Base-by-base conservation (phyloP, 2,329 filamentous ascomycete species). In the Diaporthe eres region DNA sequence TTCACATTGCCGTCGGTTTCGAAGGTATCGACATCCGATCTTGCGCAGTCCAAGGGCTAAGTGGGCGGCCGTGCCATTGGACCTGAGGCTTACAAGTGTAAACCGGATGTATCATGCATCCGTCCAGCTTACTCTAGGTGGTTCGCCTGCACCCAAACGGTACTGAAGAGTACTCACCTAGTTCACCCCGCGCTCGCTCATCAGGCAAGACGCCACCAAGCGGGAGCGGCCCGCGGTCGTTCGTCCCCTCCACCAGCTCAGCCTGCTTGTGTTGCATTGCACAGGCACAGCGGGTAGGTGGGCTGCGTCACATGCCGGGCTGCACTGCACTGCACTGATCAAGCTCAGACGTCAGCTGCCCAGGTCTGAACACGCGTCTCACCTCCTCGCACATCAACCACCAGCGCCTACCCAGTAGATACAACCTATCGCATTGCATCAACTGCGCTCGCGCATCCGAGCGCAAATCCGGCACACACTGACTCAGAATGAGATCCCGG, bases 161-260 rank as follows among this genome's bases (percentile, higher is more conserved):
- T 51, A 42, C 49, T 49, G 47, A 12, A 39, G 31, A 42, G 31
- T 51, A 68, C 19, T 37, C 28, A 7, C 17, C 19, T 28, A 68
- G 25, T 8, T 37, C 63, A 28, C 63, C 63, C 63, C 63, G 63
- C 63, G 31, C 25, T 25, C 22, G 31, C 63, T 28, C 47, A 25
- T 39, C 47, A 68, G 31, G 47, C 63, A 13, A 53, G 39, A 68
- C 65, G 65, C 65, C 65, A 68, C 65, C 47, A 53, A 47, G 65
- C 65, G 65, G 65, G 65, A 70, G 65, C 65, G 65, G 65, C 65
- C 65, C 65, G 65, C 65, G 34, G 49, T 70, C 65, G 65, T 70
- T 70, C 49, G 65, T 70, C 65, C 65, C 65, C 65, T 68, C 47
- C 49, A 42, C n/a, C 47, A 55, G 65, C n/a, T 3, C 28, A 37